These are phyloP conservation scores for Apiotrichum sp. DNA, from an alignment of 1,284 basidiomycete species.

Conservation along the genomic window DNA sequence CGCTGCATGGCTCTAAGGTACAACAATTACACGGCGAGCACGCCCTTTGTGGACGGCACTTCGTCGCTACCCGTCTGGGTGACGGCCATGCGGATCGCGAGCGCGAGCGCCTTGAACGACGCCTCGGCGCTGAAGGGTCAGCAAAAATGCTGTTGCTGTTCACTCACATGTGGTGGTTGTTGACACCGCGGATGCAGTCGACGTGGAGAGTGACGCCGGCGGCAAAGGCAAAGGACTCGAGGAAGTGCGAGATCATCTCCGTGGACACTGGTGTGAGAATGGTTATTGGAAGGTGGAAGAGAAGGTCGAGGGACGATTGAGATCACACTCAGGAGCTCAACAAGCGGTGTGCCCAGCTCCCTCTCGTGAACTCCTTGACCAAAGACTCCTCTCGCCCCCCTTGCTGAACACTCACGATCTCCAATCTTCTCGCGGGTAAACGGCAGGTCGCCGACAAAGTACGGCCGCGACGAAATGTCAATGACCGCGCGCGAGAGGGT, in stretches of 20 bases:
- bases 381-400: background rate
- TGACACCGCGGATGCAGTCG: constrained; percentile 87
- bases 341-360: too few relatives aligned
- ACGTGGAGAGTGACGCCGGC: constrained; percentile 59
- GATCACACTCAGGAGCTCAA: too few relatives aligned
- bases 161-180: constrained; percentile 92
- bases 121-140: constrained; percentile 68
- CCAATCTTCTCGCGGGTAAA: constrained; percentile 95
- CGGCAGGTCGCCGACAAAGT: constrained; percentile 85
- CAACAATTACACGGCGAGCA: constrained; percentile 51
- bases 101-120: constrained; percentile 93
- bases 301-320: too few relatives aligned
- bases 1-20: too few relatives aligned
- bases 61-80: constrained; percentile 83
- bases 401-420: constrained; percentile 53
- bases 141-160: background rate
- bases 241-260: constrained; percentile 72
- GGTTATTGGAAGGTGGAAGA: too few relatives aligned
- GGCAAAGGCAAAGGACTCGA: constrained; percentile 47
- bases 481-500: constrained; percentile 91
- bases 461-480: constrained; percentile 95
- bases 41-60: constrained; percentile 95
- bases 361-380: too few relatives aligned
- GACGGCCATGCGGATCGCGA: constrained; percentile 92
- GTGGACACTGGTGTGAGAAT: constrained; percentile 57